phyloP scores from a whole-genome alignment of 2,329 filamentous ascomycete species.

The Sclerotinia trifoliorum region DNA sequence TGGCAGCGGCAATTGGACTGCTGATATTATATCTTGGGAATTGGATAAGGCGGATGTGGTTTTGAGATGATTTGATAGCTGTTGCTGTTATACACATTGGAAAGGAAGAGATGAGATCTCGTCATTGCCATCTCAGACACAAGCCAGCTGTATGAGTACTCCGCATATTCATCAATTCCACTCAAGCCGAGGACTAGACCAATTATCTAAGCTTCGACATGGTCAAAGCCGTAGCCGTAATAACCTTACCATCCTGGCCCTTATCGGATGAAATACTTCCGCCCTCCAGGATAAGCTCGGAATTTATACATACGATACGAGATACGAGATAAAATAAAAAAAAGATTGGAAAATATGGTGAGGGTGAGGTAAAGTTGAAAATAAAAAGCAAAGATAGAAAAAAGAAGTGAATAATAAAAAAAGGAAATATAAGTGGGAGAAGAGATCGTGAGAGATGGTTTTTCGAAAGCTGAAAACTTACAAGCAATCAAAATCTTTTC shows the following conservation, averaged over 20 bases:
- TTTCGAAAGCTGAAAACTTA: too few species aligned
- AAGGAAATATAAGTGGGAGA: neutral
- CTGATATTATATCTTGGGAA: constrained; percentile 5
- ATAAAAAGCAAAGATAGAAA: neutral
- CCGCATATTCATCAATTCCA: neutral
- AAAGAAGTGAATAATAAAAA: neutral
- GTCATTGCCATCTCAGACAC: neutral
- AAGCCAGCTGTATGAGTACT: too few species aligned
- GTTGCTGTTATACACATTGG: neutral
- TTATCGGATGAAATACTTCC: neutral
- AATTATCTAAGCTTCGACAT: too few species aligned
- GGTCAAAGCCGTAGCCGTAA: too few species aligned
- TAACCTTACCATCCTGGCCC: neutral
- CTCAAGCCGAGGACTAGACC: neutral
- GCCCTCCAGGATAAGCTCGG: neutral
- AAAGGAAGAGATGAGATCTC: neutral
- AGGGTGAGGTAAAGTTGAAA: neutral
- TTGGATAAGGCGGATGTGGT: constrained; percentile 8
- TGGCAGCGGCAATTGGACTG: constrained; percentile 17
- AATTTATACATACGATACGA: neutral
- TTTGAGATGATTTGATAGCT: constrained; percentile 6
- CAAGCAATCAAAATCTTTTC: neutral
- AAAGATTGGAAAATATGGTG: neutral
- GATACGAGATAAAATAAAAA: neutral
- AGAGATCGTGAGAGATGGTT: neutral